Evolutionary conservation across 306 rosid genomes (phyloP), one percentile per base, ranked within the genome.

Genomic region (Castanea sativa): DNA sequence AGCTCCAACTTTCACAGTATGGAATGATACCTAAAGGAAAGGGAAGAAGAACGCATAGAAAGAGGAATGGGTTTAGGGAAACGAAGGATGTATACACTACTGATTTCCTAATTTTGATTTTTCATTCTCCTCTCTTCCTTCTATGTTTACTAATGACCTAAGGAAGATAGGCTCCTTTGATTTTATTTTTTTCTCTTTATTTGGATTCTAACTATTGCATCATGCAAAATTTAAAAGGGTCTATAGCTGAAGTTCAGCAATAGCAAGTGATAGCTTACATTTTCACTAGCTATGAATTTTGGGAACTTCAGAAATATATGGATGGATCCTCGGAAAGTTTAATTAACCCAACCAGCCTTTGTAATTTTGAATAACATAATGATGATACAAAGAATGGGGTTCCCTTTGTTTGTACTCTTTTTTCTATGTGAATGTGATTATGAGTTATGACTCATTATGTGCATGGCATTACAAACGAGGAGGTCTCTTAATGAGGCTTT

Each of bases 1-100:
- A 53, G 79, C 84, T 75, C 90, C 91, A 33, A 87, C 92, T 4
- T 93, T 89, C 86, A 83, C 92, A 0, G 86, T 91, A n/a, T 89
- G 91, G 89, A 89, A 91, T 79, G 98, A 93, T 72, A 71, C 89
- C 38, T 90, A 80, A 56, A 5, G 55, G 55, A 55, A 4, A 12
- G 52, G 52, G 38, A 27, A 38, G 43, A 43, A 45, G 72, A 76
- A 23, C 45, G 77, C 68, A 60, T 35, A 33, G 77, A 76, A 45
- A 13, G 55, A 35, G 15, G 8, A 38, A 41, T 14, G 58, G 65
- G 60, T 12, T 49, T 69, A 49, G 76, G 52, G 73, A 55, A 69
- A 77, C 38, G 61, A 38, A 57, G 77, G 32, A 64, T 84, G 83
- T 69, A 81, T 55, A 60, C 77, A 55, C 51, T 69, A 83, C 82